Evolutionary conservation across 495 filamentous ascomycete species (phyloP).

Genomic region (Patellaria atrata): DNA sequence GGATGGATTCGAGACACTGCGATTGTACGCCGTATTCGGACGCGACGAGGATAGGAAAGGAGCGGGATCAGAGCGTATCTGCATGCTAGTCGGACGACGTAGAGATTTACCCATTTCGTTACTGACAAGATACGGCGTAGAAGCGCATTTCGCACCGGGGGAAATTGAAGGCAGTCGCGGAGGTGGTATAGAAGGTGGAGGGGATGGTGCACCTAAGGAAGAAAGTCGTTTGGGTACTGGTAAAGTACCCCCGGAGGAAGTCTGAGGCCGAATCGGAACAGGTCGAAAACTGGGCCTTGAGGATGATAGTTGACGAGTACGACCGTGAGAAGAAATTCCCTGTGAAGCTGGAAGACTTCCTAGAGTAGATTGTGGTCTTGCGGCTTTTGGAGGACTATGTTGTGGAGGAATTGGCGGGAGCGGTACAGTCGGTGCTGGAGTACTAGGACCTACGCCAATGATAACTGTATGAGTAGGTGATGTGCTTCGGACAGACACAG

Average conservation of each 20-base stretch:
- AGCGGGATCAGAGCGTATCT: constrained; percentile 23
- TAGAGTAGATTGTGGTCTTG: constrained; percentile 14
- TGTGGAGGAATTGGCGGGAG: too few relatives aligned
- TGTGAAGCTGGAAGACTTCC: constrained; percentile 8
- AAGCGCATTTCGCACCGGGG: neutral
- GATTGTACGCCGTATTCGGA: constrained; percentile 3
- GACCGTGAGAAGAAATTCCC: neutral
- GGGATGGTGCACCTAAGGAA: too few relatives aligned
- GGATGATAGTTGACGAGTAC: constrained; percentile 4
- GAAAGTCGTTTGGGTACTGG: too few relatives aligned
- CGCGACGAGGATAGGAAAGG: constrained; percentile 23
- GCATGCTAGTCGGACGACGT: constrained; percentile 23
- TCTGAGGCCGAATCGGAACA: constrained; percentile 15
- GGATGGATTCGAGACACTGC: constrained; percentile 12
- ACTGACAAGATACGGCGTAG: too few relatives aligned
- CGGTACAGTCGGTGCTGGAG: too few relatives aligned
- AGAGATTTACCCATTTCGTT: too few relatives aligned
- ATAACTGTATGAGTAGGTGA: too few relatives aligned
- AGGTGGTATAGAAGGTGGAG: constrained; percentile 7
- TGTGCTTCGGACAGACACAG: too few relatives aligned
- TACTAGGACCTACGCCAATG: too few relatives aligned
- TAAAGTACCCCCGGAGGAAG: too few relatives aligned
- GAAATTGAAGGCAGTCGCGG: constrained; percentile 5
- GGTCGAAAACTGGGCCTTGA: constrained; percentile 17
- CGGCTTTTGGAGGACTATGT: constrained; percentile 4